Percentiles rank a stretch among this genome's conserved stretches.
Evolutionary conservation across 1,284 basidiomycete species (phyloP).

Genomic region (Cutaneotrichosporon dermatis): DNA sequence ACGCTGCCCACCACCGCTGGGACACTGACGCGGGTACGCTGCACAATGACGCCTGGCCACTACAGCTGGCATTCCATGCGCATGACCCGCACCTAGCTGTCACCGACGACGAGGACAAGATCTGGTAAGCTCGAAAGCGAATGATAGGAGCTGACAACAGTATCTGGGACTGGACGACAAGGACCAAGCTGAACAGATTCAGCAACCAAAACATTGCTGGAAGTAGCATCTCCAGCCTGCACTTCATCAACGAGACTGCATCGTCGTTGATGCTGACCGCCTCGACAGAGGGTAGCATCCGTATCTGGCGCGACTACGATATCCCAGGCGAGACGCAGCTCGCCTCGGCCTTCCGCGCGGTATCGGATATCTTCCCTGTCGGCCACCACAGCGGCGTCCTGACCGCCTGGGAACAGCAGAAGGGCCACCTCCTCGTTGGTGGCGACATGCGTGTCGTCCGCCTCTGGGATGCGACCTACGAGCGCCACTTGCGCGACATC

Average conservation of each 20-base stretch:
- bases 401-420: constrained; percentile 88
- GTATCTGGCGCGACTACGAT: constrained; percentile 84
- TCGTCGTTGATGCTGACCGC: constrained; percentile 85
- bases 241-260: constrained; percentile 94
- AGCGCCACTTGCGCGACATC: constrained; percentile 68
- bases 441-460: constrained; percentile 87
- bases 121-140: constrained; percentile 77
- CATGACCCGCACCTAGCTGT: constrained; percentile 85
- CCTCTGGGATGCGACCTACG: constrained; percentile 93
- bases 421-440: constrained; percentile 78
- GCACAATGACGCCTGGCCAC: constrained; percentile 64
- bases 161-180: constrained; percentile 90
- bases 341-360: constrained; percentile 86
- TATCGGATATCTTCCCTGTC: constrained; percentile 68
- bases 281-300: constrained; percentile 84
- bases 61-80: constrained; percentile 82
- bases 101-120: constrained; percentile 78
- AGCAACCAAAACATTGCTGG: constrained; percentile 81
- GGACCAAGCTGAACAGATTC: constrained; percentile 73
- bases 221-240: constrained; percentile 80
- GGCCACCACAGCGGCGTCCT: constrained; percentile 70
- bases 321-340: constrained; percentile 60
- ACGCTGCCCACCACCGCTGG: constrained; percentile 75
- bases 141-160: constrained; percentile 56
- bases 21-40: constrained; percentile 72